These are phyloP conservation scores for Leccinum disarticulatum DNA, from an alignment of 768 basidiomycete genomes.

Conservation along the genomic window DNA sequence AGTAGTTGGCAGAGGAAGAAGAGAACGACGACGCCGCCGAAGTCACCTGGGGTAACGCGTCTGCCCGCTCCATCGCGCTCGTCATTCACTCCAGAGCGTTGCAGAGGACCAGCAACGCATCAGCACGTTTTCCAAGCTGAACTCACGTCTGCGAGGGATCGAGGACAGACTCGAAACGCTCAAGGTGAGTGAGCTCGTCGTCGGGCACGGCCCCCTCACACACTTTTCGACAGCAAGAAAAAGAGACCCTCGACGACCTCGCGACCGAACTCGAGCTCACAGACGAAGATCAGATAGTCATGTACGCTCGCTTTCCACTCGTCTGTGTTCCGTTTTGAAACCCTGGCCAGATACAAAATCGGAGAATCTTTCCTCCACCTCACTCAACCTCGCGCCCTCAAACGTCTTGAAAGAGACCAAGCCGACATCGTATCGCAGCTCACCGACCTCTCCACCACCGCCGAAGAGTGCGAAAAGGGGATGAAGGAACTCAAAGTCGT, in stretches of 20 bases:
- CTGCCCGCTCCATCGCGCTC: neutral
- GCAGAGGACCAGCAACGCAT: constrained; percentile 87
- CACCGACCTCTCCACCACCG: constrained; percentile 45
- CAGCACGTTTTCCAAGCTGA: constrained; percentile 89
- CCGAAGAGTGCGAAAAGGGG: constrained; percentile 64
- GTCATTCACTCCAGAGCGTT: neutral
- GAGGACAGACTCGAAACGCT: constrained; percentile 71
- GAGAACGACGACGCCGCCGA: constrained; percentile 73
- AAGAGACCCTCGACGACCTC: constrained; percentile 91
- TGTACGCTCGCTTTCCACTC: constrained; percentile 47
- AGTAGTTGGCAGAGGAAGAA: constrained; percentile 70
- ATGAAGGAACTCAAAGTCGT: constrained; percentile 81
- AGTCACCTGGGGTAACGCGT: constrained; percentile 78
- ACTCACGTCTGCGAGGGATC: constrained; percentile 69
- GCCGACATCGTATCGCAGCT: constrained; percentile 57
- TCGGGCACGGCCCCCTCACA: neutral
- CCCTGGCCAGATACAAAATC: constrained; percentile 68
- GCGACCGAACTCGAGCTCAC: constrained; percentile 84
- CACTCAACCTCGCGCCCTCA: constrained; percentile 62
- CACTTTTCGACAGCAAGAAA: constrained; percentile 68
- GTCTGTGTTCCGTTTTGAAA: constrained; percentile 58
- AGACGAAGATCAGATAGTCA: constrained; percentile 77
- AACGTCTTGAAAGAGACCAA: constrained; percentile 71
- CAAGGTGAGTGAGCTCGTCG: constrained; percentile 51
- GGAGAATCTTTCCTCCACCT: constrained; percentile 90